A percentile compares a stretch with the other conserved stretches of the same genome.
Conservation (phyloP, 805 yeast species). For the Candida khao-thaluensis region DNA sequence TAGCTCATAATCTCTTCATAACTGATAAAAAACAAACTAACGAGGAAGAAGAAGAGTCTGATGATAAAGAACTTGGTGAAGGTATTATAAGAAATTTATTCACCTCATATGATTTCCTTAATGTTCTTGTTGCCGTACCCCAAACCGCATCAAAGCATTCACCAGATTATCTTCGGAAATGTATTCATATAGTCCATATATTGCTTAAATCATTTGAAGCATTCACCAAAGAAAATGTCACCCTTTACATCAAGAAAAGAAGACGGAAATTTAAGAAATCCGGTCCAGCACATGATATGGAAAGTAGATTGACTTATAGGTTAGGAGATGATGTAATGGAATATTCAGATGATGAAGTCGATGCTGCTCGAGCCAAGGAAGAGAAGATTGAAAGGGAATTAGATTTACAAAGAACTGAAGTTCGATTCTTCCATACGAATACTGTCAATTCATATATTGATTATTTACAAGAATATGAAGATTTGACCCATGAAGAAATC, state of each 20-base stretch:
- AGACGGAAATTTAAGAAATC: conserved; percentile 33
- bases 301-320: conserved; percentile 15
- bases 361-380: conserved; percentile 31
- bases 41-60: conserved; percentile 30
- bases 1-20: conserved; percentile 43
- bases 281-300: conserved; percentile 21
- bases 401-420: conserved; percentile 40
- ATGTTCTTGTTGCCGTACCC: conserved; percentile 57
- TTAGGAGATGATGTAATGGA: conserved; percentile 29
- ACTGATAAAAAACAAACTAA: conserved; percentile 24
- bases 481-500: conserved; percentile 58
- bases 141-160: conserved; percentile 63
- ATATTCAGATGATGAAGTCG: conserved; percentile 34
- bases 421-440: conserved; percentile 53
- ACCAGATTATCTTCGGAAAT: conserved; percentile 55
- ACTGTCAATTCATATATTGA: conserved; percentile 66
- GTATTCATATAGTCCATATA: conserved; percentile 64
- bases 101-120: conserved; percentile 59
- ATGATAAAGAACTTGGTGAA: conserved; percentile 46
- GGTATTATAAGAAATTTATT: conserved; percentile 69
- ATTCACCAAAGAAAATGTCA: conserved; percentile 56
- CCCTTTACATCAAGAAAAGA: conserved; percentile 47
- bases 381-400: conserved; percentile 47
- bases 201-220: conserved; percentile 66
- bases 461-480: conserved; percentile 59